These are phyloP conservation scores for Quercus glauca DNA, from an alignment of 306 rosid genomes.

Conservation along the genomic window DNA sequence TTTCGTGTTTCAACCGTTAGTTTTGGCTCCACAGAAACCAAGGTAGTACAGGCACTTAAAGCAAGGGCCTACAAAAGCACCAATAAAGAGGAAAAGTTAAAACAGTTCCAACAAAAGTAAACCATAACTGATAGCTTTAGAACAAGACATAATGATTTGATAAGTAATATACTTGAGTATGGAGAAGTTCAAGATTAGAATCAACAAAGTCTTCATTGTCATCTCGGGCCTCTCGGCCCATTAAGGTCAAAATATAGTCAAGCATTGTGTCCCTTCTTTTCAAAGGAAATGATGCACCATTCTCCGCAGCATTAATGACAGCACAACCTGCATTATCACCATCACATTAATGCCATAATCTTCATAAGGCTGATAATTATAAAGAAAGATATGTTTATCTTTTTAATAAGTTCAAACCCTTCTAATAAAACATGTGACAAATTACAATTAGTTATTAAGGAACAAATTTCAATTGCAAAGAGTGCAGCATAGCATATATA, in stretches of 20 bases:
- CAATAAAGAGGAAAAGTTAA: conserved; percentile 6
- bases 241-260: conserved; percentile 80
- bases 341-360: conserved; percentile 14
- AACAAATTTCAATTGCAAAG: not conserved
- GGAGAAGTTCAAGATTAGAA: conserved; percentile 73
- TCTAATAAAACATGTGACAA: not conserved
- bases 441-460: not conserved
- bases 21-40: conserved; percentile 96
- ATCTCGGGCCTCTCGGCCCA: conserved; percentile 95
- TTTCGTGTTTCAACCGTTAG: conserved; percentile 90
- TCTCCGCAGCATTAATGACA: conserved; percentile 92
- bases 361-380: conserved; percentile 15
- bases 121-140: conserved; percentile 12
- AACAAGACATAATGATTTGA: conserved; percentile 6
- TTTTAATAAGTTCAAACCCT: not conserved
- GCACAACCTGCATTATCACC: conserved; percentile 68
- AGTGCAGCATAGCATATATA: not conserved
- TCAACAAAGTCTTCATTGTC: conserved; percentile 76
- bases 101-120: conserved; percentile 19
- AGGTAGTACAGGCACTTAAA: conserved; percentile 91
- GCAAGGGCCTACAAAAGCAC: conserved; percentile 74
- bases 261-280: conserved; percentile 89
- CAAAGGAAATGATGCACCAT: conserved; percentile 87
- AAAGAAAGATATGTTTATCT: not conserved
- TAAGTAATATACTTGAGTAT: conserved; percentile 65